A percentile compares a stretch with the other conserved stretches of the same genome.
These are phyloP conservation scores for Amauroascus verrucosus DNA, from an alignment of 2,329 filamentous ascomycete species.

Conservation along the genomic window DNA sequence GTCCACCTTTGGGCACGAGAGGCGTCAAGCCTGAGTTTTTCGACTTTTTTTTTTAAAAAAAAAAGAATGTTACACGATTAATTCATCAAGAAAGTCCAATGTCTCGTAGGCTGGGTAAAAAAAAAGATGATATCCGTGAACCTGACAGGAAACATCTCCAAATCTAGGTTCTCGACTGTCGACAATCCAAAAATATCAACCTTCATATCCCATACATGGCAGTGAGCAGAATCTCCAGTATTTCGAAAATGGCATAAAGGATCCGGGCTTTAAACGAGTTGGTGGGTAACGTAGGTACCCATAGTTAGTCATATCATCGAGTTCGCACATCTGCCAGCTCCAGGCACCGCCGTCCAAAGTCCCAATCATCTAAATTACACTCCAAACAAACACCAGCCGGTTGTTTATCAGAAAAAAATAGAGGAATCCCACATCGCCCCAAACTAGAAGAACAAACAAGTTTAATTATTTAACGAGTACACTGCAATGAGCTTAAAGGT, in stretches of 20 bases:
- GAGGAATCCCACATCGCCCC: neutral
- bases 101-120: neutral
- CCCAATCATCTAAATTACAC: neutral
- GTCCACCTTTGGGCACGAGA: neutral
- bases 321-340: neutral
- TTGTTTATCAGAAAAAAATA: neutral
- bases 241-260: too few relatives aligned
- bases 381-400: neutral
- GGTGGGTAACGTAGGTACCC: neutral
- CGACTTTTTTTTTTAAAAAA: too few relatives aligned
- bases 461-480: neutral
- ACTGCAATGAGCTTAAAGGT: conserved; percentile 5
- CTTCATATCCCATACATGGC: neutral
- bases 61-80: neutral
- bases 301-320: neutral
- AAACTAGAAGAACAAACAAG: neutral
- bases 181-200: neutral
- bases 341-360: neutral
- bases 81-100: neutral
- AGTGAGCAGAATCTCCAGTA: neutral
- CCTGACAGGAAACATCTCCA: too few relatives aligned
- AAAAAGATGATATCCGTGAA: neutral
- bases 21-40: too few relatives aligned
- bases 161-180: too few relatives aligned
- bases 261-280: neutral